Conservation (phyloP, 805 yeast genomes). For the Teunomyces panamensis region DNA sequence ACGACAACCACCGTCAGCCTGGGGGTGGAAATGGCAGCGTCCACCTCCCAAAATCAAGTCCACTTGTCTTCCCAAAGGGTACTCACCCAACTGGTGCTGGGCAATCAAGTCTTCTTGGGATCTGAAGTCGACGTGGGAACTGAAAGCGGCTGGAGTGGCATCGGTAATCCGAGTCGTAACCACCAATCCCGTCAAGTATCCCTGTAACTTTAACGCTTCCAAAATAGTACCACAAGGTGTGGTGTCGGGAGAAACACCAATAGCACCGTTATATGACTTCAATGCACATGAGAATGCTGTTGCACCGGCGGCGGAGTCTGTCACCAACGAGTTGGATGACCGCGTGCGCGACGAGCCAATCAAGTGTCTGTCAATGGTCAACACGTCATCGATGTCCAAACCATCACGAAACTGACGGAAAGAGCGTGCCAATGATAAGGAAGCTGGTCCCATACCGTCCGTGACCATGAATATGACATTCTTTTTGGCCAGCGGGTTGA, state of each 20-base stretch:
- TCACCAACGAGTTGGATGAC: constrained; percentile 70
- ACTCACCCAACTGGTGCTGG: constrained; percentile 78
- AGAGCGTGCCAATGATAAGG: constrained; percentile 74
- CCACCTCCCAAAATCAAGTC: constrained; percentile 93
- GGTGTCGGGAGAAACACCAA: constrained; percentile 70
- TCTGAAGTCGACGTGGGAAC: constrained; percentile 74
- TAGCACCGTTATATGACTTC: constrained; percentile 87
- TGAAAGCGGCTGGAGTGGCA: constrained; percentile 92
- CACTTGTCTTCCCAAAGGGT: constrained; percentile 74
- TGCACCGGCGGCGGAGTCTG: constrained; percentile 98
- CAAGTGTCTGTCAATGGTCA: constrained; percentile 63
- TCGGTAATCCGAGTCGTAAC: constrained; percentile 92
- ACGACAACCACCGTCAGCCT: constrained; percentile 53
- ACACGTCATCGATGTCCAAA: constrained; percentile 52
- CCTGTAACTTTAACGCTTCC: constrained; percentile 81
- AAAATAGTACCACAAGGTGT: constrained; percentile 84
- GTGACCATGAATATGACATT: constrained; percentile 86
- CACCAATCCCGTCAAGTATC: constrained; percentile 83
- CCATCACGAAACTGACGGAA: constrained; percentile 61
- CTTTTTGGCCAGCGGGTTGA: constrained; percentile 41
- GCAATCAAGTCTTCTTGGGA: constrained; percentile 84
- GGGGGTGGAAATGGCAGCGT: constrained; percentile 73
- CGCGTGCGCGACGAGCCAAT: constrained; percentile 86
- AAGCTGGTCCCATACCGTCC: constrained; percentile 95
- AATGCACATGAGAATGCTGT: constrained; percentile 86